These are phyloP conservation scores for Fusarium newnesense DNA, from an alignment of 2,329 filamentous ascomycete species.

Conservation along the genomic window DNA sequence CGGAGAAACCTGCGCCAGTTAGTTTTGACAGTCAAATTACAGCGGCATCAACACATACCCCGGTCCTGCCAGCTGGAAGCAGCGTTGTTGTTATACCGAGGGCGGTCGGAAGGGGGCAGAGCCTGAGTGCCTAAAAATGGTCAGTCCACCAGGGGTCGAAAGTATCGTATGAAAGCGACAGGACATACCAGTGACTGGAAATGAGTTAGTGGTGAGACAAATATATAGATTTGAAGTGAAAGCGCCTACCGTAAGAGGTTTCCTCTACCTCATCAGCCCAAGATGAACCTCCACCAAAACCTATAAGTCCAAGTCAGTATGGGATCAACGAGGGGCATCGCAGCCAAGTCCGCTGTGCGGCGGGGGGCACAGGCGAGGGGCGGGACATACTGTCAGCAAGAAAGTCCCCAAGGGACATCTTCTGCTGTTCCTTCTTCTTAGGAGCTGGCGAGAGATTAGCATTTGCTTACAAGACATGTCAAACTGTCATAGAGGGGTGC, in stretches of 20 bases:
- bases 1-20: constrained; percentile 60
- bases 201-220: constrained; percentile 45
- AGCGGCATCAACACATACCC: constrained; percentile 48
- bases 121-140: constrained; percentile 63
- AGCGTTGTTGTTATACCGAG: constrained; percentile 47
- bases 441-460: constrained; percentile 69
- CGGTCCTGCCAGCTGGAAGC: constrained; percentile 56
- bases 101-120: constrained; percentile 62
- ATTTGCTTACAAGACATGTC: background rate
- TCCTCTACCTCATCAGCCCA: constrained; percentile 99
- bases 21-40: constrained; percentile 23
- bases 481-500: constrained; percentile 39
- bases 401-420: constrained; percentile 98
- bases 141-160: constrained; percentile 39
- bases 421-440: constrained; percentile 92
- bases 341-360: constrained; percentile 34
- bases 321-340: constrained; percentile 33
- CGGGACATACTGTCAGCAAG: constrained; percentile 82
- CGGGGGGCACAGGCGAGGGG: constrained; percentile 45
- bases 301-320: constrained; percentile 48
- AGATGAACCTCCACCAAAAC: constrained; percentile 78
- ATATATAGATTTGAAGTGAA: constrained; percentile 5
- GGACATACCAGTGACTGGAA: constrained; percentile 52
- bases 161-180: constrained; percentile 9
- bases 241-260: constrained; percentile 72